Evolutionary conservation across 352 stramenopile genomes (phyloP), one percentile per base, ranked within the genome.

Genomic region (Thraustotheca clavata): DNA sequence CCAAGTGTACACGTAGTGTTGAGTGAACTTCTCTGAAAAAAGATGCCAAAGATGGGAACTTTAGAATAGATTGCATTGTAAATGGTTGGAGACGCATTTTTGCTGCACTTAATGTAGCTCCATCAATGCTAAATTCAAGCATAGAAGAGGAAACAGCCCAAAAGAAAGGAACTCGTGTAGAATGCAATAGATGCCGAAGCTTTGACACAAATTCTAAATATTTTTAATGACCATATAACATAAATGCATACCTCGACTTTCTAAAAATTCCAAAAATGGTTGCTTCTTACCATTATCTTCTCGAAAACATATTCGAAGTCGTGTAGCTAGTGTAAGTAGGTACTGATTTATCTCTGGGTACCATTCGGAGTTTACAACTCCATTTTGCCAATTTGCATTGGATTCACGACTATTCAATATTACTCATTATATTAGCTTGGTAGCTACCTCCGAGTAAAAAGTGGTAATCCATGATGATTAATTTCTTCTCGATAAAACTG

Each of bases 71-170:
- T n/a, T 55, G 57, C 20, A 65, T 65, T 31, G 47, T 18, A 24
- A 24, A 65, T 3, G 57, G 57, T 24, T 54, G 57, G 2, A 65
- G 39, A 8, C 57, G 57, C 16, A 65, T 12, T 3, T 65, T 65
- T 14, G 57, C 46, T 2, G 16, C 27, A 11, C 57, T 46, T 32
- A 65, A 32, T 22, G 57, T 34, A 14, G 38, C 38, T 11, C 47
- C 41, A 46, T 65, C 57, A 32, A 65, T 22, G 57, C 57, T 65
- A 20, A 65, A 20, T 43, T 65, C 35, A 26, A 65, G 38, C n/a
- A 12, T 26, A 2, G 57, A 40, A 3, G 57, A 27, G 8, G 57
- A 65, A 9, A 65, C 38, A 20, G 57, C 26, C 57, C 57, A 65
- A 32, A 65, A 65, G 24, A 65, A 65, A 11, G 57, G 57, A 7